These are phyloP conservation scores for Acorus gramineus DNA, from an alignment of 106 monocot species.

Conservation along the genomic window DNA sequence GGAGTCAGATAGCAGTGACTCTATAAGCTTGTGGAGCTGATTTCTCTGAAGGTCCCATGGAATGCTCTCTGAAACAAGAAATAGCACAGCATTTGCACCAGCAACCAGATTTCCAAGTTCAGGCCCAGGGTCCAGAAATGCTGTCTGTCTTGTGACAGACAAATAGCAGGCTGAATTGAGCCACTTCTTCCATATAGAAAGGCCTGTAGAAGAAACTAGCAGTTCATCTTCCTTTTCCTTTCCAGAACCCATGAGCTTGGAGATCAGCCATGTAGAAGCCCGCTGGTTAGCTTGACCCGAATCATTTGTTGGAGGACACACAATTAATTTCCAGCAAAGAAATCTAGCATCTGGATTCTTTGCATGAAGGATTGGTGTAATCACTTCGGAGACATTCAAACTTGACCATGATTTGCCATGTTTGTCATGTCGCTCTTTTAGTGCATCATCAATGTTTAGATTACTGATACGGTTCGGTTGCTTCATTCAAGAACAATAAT, in stretches of 20 bases:
- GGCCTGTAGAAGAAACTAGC: slow-evolving; percentile 26
- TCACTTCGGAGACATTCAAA: slow-evolving; percentile 50
- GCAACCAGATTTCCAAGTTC: slow-evolving; percentile 14
- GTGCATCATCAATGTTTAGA: slow-evolving; percentile 49
- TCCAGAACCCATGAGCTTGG: slow-evolving; percentile 50
- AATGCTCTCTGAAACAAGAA: slow-evolving; percentile 50
- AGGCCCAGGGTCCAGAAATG: slow-evolving; percentile 9
- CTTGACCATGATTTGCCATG: slow-evolving; percentile 44
- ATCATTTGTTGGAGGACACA: slow-evolving; percentile 24
- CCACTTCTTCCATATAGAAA: slow-evolving; percentile 66
- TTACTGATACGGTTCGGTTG: slow-evolving; percentile 4
- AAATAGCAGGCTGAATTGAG: slow-evolving; percentile 29
- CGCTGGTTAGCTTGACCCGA: slow-evolving; percentile 16
- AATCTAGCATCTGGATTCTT: slow-evolving; percentile 50
- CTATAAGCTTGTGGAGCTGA: slow-evolving; percentile 39
- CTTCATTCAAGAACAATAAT: slow-evolving; percentile 21
- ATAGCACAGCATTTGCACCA: slow-evolving; percentile 52
- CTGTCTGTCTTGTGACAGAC: slow-evolving; percentile 39
- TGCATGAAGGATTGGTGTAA: slow-evolving; percentile 45
- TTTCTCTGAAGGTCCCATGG: slow-evolving; percentile 59
- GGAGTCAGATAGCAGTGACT: slow-evolving; percentile 49
- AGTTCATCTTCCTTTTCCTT: slow-evolving; percentile 22
- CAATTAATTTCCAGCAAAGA: slow-evolving; percentile 69
- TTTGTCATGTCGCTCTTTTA: slow-evolving; percentile 33
- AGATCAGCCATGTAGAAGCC: slow-evolving; percentile 58